A percentile compares a stretch with the other conserved stretches of the same genome.
Evolutionary conservation across 2,329 filamentous ascomycete genomes (phyloP).

Genomic region (Botryosphaeria agaves): DNA sequence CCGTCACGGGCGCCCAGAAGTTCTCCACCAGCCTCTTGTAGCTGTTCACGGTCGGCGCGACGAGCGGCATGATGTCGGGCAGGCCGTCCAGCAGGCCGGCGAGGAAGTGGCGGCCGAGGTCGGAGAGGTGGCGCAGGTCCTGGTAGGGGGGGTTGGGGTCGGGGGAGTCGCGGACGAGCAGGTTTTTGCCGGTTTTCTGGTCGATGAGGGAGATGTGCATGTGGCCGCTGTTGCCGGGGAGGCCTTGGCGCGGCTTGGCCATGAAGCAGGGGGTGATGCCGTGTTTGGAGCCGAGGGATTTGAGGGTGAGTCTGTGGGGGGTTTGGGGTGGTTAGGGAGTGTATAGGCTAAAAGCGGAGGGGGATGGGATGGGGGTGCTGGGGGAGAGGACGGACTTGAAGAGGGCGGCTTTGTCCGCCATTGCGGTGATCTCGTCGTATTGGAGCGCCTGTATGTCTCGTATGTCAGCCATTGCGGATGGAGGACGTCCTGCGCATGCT

Average conservation of each 20-base stretch:
- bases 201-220: constrained; percentile 87
- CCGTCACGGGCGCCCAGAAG: constrained; percentile 96
- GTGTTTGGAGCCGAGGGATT: constrained; percentile 70
- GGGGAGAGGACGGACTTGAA: constrained; percentile 50
- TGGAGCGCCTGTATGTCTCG: constrained; percentile 44
- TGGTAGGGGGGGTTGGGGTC: constrained; percentile 56
- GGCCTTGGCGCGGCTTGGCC: constrained; percentile 83
- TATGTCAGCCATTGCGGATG: constrained; percentile 7
- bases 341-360: neutral
- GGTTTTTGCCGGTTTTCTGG: constrained; percentile 54
- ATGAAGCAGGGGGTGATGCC: constrained; percentile 96
- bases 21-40: constrained; percentile 98
- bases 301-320: constrained; percentile 54
- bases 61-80: constrained; percentile 85
- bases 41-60: constrained; percentile 90
- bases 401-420: constrained; percentile 80
- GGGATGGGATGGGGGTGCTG: neutral
- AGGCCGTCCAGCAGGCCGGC: constrained; percentile 79
- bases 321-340: no score
- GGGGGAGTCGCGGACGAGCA: constrained; percentile 55
- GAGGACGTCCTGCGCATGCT: neutral
- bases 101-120: constrained; percentile 81
- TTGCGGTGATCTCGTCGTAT: constrained; percentile 70
- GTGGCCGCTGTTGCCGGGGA: constrained; percentile 90
- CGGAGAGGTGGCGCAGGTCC: constrained; percentile 67